Percentiles rank a stretch among this genome's conserved stretches.
phyloP scores from a whole-genome alignment of 495 filamentous ascomycete species.

The Penicillium samsonianum region DNA sequence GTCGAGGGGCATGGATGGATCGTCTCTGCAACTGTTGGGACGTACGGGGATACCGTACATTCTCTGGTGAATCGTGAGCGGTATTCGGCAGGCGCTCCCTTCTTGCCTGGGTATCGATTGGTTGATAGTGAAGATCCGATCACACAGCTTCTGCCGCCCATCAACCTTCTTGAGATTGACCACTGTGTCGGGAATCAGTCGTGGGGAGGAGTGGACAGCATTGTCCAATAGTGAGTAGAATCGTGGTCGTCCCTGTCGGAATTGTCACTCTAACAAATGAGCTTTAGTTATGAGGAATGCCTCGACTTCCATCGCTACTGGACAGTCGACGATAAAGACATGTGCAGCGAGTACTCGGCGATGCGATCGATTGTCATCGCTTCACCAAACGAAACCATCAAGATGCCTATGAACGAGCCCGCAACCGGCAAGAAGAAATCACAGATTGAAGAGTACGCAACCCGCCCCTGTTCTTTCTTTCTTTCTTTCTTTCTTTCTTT shows the following conservation, averaged over 20 bases:
- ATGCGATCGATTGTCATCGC: constrained; percentile 78
- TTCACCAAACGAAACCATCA: constrained; percentile 67
- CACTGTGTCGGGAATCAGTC: constrained; percentile 87
- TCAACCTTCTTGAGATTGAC: constrained; percentile 68
- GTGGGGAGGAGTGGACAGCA: constrained; percentile 71
- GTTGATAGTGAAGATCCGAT: constrained; percentile 45
- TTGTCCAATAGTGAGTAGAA: constrained; percentile 63
- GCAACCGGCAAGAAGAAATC: constrained; percentile 71
- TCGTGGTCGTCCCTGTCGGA: not conserved
- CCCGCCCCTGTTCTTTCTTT: not conserved
- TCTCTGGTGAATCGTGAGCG: constrained; percentile 65
- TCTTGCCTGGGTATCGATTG: constrained; percentile 70
- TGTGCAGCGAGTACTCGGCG: constrained; percentile 80
- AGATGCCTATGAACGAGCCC: constrained; percentile 92
- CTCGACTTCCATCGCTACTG: constrained; percentile 86
- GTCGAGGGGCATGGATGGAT: constrained; percentile 53
- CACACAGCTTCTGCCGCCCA: constrained; percentile 46
- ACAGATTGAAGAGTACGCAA: constrained; percentile 74
- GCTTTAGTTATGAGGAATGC: constrained; percentile 66
- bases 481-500: not conserved
- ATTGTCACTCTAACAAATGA: constrained; percentile 1
- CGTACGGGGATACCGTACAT: constrained; percentile 84
- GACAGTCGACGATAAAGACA: constrained; percentile 76
- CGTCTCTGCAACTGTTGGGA: constrained; percentile 65
- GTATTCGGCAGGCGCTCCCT: constrained; percentile 58